Evolutionary conservation across 129 eudicot genomes (phyloP), one percentile per base, ranked within the genome.

Genomic region (Centella asiatica): DNA sequence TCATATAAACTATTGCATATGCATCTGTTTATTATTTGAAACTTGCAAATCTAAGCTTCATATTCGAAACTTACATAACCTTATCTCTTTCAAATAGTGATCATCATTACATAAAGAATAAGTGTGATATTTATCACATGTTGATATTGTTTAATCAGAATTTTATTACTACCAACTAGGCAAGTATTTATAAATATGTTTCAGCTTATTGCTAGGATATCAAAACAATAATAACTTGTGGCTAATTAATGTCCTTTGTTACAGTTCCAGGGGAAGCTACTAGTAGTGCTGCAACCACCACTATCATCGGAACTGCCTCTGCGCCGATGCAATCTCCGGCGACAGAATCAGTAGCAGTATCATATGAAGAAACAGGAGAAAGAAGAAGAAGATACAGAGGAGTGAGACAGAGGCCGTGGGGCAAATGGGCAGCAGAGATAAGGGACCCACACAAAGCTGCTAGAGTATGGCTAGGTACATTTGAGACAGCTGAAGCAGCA

Each of bases 371-470:
- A 68, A 73, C 76, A 33, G 85, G 80, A 42, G 84, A 81, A 57
- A 62, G 81, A 59, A 69, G 81, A 59, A 64, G 89, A 32, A 77
- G 77, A 72, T 90, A 90, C 93, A 76, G 97, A 70, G 97, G 97
- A 77, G 97, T 90, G 10, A 68, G 97, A 28, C 97, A 90, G 22
- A 71, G 97, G 3, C 97, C 97, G 20, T 90, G 97, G 97, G 97
- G 97, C 9, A 90, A 90, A 79, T 90, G 97, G 97, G 97, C 97
- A 0, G 95, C 95, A 4, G 97, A 90, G 26, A 90, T 90, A 40
- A 70, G 97, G 19, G 97, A 90, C 70, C 97, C 97, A 28, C 95
- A 86, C 68, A 86, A 83, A 72, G 97, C 95, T 0, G 95, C 97
- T 6, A 64, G 95, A 13, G 95, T 86, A 0, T 86, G 95, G 95